phyloP scores from a whole-genome alignment of 2,329 filamentous ascomycete species.

The Coniochaeta pulveracea region DNA sequence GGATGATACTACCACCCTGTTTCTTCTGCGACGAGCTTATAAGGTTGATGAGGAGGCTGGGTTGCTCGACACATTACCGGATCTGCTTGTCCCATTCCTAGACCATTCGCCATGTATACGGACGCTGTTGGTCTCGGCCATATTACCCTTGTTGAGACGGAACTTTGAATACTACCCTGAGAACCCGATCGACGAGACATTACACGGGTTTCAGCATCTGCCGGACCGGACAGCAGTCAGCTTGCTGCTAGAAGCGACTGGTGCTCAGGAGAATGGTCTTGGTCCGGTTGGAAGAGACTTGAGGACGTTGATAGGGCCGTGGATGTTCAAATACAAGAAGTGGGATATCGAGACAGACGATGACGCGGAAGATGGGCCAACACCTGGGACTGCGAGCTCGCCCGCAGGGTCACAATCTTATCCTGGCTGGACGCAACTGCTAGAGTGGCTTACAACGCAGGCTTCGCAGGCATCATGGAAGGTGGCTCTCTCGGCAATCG shows the following conservation, averaged over 20 bases:
- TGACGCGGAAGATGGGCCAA: constrained; percentile 10
- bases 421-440: constrained; percentile 57
- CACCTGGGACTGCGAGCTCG: constrained; percentile 11
- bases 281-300: constrained; percentile 49
- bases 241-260: constrained; percentile 48
- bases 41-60: constrained; percentile 62
- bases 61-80: constrained; percentile 55
- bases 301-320: constrained; percentile 58
- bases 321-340: constrained; percentile 55
- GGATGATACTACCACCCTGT: constrained; percentile 46
- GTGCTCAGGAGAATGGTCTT: constrained; percentile 24
- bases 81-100: constrained; percentile 59
- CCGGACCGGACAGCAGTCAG: constrained; percentile 47
- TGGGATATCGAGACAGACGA: constrained; percentile 30
- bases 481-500: constrained; percentile 50
- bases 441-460: constrained; percentile 54
- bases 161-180: constrained; percentile 59
- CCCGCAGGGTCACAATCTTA: constrained; percentile 23
- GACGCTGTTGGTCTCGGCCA: constrained; percentile 56
- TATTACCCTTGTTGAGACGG: constrained; percentile 57
- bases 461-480: constrained; percentile 50
- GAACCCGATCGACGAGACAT: constrained; percentile 32
- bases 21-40: constrained; percentile 57
- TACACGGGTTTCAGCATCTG: constrained; percentile 53
- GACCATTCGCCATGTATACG: constrained; percentile 47